Conservation (phyloP, 768 basidiomycete species). For the Suillus ampliporus region DNA sequence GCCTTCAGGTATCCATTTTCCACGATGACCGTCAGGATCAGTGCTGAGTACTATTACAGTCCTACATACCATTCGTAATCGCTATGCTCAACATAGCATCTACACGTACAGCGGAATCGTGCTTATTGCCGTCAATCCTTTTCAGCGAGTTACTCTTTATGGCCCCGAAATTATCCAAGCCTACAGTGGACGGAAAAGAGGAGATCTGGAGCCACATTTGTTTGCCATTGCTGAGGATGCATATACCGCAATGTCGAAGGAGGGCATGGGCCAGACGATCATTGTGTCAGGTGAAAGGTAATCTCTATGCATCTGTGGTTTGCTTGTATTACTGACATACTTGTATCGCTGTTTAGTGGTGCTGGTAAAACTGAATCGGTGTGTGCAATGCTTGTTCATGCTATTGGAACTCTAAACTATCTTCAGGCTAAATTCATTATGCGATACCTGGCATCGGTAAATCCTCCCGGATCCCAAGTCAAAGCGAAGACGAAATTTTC, state of each 20-base stretch:
- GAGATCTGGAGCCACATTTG: constrained; percentile 95
- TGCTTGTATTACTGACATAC: constrained; percentile 14
- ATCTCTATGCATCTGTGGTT: constrained; percentile 24
- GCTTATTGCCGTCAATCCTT: constrained; percentile 98
- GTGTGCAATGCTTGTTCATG: constrained; percentile 29
- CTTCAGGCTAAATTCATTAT: constrained; percentile 95
- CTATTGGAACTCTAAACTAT: constrained; percentile 11
- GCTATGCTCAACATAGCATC: constrained; percentile 96
- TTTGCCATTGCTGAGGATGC: constrained; percentile 99
- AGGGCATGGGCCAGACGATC: constrained; percentile 96
- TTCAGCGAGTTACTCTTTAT: constrained; percentile 96
- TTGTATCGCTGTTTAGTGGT: constrained; percentile 63
- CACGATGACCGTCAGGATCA: neutral
- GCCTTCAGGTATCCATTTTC: constrained; percentile 74
- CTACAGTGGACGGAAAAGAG: constrained; percentile 89
- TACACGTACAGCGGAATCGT: constrained; percentile 99
- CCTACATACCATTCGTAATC: constrained; percentile 94
- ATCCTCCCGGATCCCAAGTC: constrained; percentile 70
- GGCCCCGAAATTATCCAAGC: constrained; percentile 97
- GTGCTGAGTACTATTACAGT: constrained; percentile 52
- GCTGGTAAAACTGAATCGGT: constrained; percentile 99
- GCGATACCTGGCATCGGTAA: constrained; percentile 97
- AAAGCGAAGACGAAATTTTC: constrained; percentile 74
- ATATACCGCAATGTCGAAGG: constrained; percentile 94
- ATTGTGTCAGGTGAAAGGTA: constrained; percentile 98